Base-by-base conservation (phyloP, 495 filamentous ascomycete species). In the Clavariopsis aquatica region DNA sequence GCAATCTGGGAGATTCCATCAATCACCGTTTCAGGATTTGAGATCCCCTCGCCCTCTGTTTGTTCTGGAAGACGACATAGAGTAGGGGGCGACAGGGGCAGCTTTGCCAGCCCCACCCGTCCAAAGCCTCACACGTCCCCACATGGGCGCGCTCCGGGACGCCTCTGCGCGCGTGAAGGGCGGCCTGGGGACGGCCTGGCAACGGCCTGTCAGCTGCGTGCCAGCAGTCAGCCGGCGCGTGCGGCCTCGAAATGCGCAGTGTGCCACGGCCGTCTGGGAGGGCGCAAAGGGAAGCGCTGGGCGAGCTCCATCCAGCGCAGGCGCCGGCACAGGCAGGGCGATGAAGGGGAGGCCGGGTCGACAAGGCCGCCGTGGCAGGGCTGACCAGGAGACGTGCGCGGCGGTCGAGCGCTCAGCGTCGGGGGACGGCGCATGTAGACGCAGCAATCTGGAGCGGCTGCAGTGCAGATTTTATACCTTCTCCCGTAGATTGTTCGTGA, bases 401-500 rank as follows among this genome's bases (percentile, higher is more conserved):
- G 31, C 12, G 31, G 6, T 34, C 31, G 31, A 12, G 31, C 28
- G 29, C 34, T 9, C 34, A 51, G 46, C 51, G 15, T 23, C 31
- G 51, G 53, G 41, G 28, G 26, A 22, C 23, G 46, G 22, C 17
- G 31, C 22, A 51, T 67, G 64, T 58, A 62, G 49, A 23, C 41
- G 52, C 51, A n/a, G 57, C 64, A 67, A 62, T 67, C 52, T 62
- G 28, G 41, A 62, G 31, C 29, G 41, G 64, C 28, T 43, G 24
- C 49, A 49, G 12, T 52, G 64, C 58, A 67, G 57, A 34, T 3
- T 57, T 55, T 59, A 56, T 52, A 62, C 54, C 27, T 22, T 26
- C 19, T 34, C n/a, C n/a, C n/a, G 36, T 67, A 67, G 64, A 67
- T 67, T 46, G 52, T 60, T 34, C 8, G 7, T 58, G 52, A 64